A percentile compares a stretch with the other conserved stretches of the same genome.
Conservation (phyloP, 2,329 filamentous ascomycete species). For the Raffaelea deltoideospora region DNA sequence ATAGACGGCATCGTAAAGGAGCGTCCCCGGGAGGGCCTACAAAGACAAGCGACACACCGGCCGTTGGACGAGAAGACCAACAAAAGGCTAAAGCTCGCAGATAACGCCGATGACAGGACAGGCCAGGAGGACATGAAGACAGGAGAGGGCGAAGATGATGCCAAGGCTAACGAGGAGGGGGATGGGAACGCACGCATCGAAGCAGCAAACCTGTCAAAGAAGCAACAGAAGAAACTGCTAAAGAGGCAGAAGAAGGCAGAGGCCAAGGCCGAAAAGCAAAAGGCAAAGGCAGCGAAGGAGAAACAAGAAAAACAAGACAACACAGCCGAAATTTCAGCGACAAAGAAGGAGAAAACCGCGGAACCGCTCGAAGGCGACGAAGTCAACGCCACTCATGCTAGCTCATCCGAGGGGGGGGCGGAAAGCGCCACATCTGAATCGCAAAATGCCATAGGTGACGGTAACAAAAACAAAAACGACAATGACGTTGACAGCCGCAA, state of each 20-base stretch:
- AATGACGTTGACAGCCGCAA: no score
- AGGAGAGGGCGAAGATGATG: conserved; percentile 4
- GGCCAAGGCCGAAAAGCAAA: conserved; percentile 30
- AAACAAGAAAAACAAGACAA: conserved; percentile 12
- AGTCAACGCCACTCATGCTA: no score
- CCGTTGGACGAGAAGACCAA: conserved; percentile 28
- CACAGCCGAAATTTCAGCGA: not conserved
- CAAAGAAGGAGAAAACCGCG: no score
- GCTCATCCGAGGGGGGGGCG: no score
- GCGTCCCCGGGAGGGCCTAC: conserved; percentile 48
- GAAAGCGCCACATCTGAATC: no score
- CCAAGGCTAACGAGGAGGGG: conserved; percentile 8
- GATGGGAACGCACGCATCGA: conserved; percentile 8
- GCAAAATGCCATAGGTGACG: no score
- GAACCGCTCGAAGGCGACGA: conserved; percentile 7
- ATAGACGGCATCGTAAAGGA: conserved; percentile 38
- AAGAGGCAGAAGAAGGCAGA: conserved; percentile 37
- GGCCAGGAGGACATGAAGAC: conserved; percentile 9
- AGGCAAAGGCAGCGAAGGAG: conserved; percentile 23
- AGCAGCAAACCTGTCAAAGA: conserved; percentile 19
- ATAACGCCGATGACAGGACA: conserved; percentile 6
- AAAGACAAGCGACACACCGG: conserved; percentile 27
- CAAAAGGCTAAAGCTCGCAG: conserved; percentile 36
- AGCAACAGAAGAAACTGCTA: conserved; percentile 30
- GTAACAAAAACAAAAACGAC: no score